These are phyloP conservation scores for Leccinellum rugosiceps DNA, from an alignment of 768 basidiomycete genomes.

Conservation along the genomic window DNA sequence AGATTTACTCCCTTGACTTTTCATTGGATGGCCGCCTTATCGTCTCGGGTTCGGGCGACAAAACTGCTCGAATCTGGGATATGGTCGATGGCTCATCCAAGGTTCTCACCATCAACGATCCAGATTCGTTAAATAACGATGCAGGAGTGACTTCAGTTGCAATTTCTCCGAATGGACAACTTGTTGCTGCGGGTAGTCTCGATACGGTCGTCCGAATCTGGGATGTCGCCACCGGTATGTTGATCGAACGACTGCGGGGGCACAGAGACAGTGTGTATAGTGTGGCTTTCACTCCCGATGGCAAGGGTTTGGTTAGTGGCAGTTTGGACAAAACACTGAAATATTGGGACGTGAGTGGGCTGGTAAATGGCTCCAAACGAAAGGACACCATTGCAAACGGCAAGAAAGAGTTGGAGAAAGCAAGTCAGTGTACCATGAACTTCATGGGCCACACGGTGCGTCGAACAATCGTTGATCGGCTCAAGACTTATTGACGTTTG, in stretches of 20 bases:
- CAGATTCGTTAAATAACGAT: slow-evolving; percentile 47
- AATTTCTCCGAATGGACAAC: slow-evolving; percentile 69
- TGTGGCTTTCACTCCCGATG: slow-evolving; percentile 91
- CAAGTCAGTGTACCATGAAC: slow-evolving; percentile 69
- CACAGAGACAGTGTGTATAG: slow-evolving; percentile 86
- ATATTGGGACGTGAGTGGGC: slow-evolving; percentile 69
- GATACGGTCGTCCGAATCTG: slow-evolving; percentile 81
- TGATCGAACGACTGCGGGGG: slow-evolving; percentile 73
- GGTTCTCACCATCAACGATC: slow-evolving; percentile 41
- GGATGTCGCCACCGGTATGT: slow-evolving; percentile 62
- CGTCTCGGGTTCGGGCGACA: slow-evolving; percentile 84
- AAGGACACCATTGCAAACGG: slow-evolving; percentile 39
- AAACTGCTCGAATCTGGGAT: slow-evolving; percentile 74
- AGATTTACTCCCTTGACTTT: slow-evolving; percentile 93
- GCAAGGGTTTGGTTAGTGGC: slow-evolving; percentile 83
- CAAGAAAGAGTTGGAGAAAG: slow-evolving; percentile 49
- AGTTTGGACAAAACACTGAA: slow-evolving; percentile 88
- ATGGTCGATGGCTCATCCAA: slow-evolving; percentile 36
- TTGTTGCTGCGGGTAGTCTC: slow-evolving; percentile 65
- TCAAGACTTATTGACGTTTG: not conserved
- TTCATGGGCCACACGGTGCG: slow-evolving; percentile 84
- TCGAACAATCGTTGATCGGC: slow-evolving; percentile 5
- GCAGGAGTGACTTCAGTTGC: slow-evolving; percentile 79
- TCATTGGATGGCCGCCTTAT: slow-evolving; percentile 82
- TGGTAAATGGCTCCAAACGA: slow-evolving; percentile 32